These are phyloP conservation scores for Fusarium sp. DNA, from an alignment of 2,329 filamentous ascomycete genomes.

Conservation along the genomic window DNA sequence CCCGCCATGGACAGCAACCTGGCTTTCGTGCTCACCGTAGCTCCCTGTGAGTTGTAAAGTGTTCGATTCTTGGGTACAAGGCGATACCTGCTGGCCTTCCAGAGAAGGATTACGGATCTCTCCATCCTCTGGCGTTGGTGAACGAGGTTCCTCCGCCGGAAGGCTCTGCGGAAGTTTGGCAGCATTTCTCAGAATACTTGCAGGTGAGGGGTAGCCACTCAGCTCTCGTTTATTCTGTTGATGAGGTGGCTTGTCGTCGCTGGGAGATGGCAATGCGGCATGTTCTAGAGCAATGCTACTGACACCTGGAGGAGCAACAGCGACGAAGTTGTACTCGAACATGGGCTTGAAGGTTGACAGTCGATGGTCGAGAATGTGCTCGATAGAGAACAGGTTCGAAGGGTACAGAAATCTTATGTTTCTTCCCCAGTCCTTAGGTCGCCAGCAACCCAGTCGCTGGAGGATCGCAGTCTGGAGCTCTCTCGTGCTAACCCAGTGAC, in stretches of 20 bases:
- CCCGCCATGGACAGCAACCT: not conserved
- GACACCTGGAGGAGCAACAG: too few relatives aligned
- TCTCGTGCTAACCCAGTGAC: too few relatives aligned
- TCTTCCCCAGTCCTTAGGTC: too few relatives aligned
- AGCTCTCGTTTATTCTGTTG: not conserved
- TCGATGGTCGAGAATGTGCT: not conserved
- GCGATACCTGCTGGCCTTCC: not conserved
- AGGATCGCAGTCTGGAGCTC: not conserved
- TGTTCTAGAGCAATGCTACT: not conserved
- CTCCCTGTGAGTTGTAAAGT: not conserved
- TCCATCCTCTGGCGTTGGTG: not conserved
- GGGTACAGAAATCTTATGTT: too few relatives aligned
- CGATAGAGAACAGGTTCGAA: not conserved
- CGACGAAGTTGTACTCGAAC: too few relatives aligned
- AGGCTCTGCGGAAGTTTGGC: not conserved
- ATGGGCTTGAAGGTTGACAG: too few relatives aligned
- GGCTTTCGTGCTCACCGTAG: not conserved
- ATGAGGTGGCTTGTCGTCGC: fast-evolving
- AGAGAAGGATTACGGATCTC: not conserved
- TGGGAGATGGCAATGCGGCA: not conserved
- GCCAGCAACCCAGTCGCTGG: not conserved
- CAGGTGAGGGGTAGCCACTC: not conserved
- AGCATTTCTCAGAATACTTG: too few relatives aligned
- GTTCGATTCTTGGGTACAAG: not conserved
- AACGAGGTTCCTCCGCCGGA: not conserved